Conservation (phyloP, 1,284 basidiomycete genomes). For the Leucoagaricus sp. region DNA sequence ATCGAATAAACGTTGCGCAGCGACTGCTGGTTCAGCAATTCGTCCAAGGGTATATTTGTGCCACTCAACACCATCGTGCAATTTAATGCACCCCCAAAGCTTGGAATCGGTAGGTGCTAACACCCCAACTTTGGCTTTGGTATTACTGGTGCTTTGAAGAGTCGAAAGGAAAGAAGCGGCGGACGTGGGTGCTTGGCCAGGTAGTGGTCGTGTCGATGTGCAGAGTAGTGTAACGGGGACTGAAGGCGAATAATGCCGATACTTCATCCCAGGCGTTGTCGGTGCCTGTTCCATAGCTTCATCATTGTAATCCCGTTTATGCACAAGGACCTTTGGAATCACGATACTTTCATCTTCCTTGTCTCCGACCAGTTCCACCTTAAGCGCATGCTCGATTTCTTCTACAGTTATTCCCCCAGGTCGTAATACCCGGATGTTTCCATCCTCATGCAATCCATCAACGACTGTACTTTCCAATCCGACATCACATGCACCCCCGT, state of each 20-base stretch:
- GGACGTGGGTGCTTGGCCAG: conserved; percentile 28
- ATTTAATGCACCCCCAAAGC: conserved; percentile 43
- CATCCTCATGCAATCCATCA: conserved; percentile 77
- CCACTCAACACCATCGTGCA: conserved; percentile 50
- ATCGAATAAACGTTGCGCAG: conserved; percentile 86
- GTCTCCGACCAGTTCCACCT: conserved; percentile 34
- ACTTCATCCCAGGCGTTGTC: conserved; percentile 99
- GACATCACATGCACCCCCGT: conserved; percentile 90
- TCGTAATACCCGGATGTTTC: conserved; percentile 80
- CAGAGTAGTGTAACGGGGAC: conserved; percentile 81
- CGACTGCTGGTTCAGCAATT: conserved; percentile 58
- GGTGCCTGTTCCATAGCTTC: conserved; percentile 71
- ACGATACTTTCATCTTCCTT: conserved; percentile 22
- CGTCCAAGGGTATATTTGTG: conserved; percentile 63
- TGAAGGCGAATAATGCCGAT: conserved; percentile 93
- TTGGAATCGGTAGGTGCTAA: conserved; percentile 69
- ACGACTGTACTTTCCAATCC: conserved; percentile 97
- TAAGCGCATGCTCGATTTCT: conserved; percentile 69
- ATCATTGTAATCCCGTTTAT: conserved; percentile 73
- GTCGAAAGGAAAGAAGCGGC: conserved; percentile 42
- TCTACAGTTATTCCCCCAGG: conserved; percentile 95
- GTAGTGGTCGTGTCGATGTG: conserved; percentile 46
- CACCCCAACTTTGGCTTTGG: conserved; percentile 59
- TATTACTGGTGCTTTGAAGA: conserved; percentile 26
- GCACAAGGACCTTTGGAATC: conserved; percentile 66